Evolutionary conservation across 805 yeast species (phyloP), one percentile per base, ranked within the genome.

Genomic region (Ogataea parapolymorpha): DNA sequence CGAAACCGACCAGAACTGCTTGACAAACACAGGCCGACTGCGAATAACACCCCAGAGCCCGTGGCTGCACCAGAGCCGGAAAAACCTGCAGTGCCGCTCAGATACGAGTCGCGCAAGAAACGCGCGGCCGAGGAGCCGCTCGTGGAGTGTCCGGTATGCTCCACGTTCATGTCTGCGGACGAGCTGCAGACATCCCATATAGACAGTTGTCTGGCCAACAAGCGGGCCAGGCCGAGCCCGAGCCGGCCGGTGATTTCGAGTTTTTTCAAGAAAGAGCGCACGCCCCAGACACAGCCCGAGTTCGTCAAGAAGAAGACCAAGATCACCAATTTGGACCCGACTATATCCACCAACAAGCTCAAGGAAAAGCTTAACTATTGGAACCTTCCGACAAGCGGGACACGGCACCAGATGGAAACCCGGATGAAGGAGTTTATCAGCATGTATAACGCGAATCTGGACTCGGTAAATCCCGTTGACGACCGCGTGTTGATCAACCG

Each of bases 371-470:
- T 90, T 12, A 37, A 68, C 2, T 68, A 73, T 6, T 57, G 77
- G 16, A 76, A 77, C 11, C 59, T 90, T 6, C 75, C 89, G 0
- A 68, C 78, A 0, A 60, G 58, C 8, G 98, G 97, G 0, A 62
- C 82, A 1, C 68, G 86, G 45, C 63, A 63, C 12, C 81, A 77
- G 48, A 54, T 89, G 51, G 90, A 85, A 45, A 63, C 74, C 14
- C 64, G 98, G 29, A 85, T 85, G 56, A 81, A 78, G 46, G 91
- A 89, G 49, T 90, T 80, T 66, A 78, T 83, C 41, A 77, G 80
- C 24, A 56, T 88, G 9, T 84, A 82, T 79, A 90, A 90, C 56
- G 81, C 95, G 10, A 88, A 88, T 54, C 72, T 80, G 31, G 96
- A 88, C 55, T 74, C 89, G 5, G 65, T 74, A 26, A 70, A 68